Evolutionary conservation across 495 filamentous ascomycete species (phyloP).

Genomic region (Chaetomidium leptoderma): DNA sequence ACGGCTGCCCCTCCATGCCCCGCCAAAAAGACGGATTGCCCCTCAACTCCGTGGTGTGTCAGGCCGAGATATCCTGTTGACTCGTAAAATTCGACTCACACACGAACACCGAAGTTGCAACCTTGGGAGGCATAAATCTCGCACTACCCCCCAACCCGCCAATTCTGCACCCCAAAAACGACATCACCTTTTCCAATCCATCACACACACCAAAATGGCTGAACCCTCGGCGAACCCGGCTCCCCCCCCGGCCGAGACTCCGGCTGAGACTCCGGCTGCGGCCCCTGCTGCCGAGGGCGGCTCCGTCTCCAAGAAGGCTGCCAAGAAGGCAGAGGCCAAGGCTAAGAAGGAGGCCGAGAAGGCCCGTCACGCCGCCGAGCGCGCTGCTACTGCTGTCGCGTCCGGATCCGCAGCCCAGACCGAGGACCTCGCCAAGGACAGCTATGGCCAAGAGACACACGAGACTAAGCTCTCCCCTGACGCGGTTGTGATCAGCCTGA

Average conservation of each 20-base stretch:
- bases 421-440: slow-evolving; percentile 66
- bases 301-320: slow-evolving; percentile 50
- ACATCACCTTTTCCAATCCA: not conserved
- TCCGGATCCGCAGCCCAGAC: slow-evolving; percentile 50
- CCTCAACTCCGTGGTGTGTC: slow-evolving; percentile 21
- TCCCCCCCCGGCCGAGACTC: slow-evolving; percentile 24
- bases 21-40: slow-evolving; percentile 22
- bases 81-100: slow-evolving; percentile 14
- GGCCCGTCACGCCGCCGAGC: slow-evolving; percentile 49
- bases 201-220: slow-evolving; percentile 16
- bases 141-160: not conserved
- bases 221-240: slow-evolving; percentile 19
- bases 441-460: slow-evolving; percentile 55
- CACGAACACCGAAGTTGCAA: not conserved
- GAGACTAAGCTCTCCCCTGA: slow-evolving; percentile 32
- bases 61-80: slow-evolving; percentile 19
- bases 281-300: slow-evolving; percentile 22
- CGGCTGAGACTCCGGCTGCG: slow-evolving; percentile 19
- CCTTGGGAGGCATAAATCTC: not conserved
- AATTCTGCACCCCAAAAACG: not conserved
- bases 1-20: slow-evolving; percentile 21
- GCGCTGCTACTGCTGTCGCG: slow-evolving; percentile 40
- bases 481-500: slow-evolving; percentile 45
- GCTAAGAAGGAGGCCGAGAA: slow-evolving; percentile 53
- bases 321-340: slow-evolving; percentile 54